Conservation (phyloP, 305 asterid species). For the Solanum hybrid region DNA sequence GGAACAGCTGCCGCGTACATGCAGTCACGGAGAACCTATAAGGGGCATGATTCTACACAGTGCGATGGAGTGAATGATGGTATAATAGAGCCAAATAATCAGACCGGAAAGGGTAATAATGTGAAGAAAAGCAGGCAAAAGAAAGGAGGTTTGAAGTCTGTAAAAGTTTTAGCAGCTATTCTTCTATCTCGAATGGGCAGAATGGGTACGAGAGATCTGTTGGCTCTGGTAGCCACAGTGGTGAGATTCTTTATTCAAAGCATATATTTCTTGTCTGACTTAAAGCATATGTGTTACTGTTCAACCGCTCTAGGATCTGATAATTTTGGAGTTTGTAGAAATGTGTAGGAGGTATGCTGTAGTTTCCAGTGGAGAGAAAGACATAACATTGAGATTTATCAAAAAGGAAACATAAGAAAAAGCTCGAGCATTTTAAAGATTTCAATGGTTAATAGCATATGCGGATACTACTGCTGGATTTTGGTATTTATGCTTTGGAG, state of each 20-base stretch:
- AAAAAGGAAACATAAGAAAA: neutral
- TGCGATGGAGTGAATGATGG: constrained; percentile 41
- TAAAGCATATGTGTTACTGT: neutral
- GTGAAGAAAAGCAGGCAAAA: constrained; percentile 68
- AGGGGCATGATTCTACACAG: constrained; percentile 28
- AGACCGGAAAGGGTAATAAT: constrained; percentile 34
- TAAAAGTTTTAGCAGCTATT: constrained; percentile 84
- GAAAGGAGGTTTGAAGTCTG: constrained; percentile 82
- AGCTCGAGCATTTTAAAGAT: neutral
- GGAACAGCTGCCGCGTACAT: constrained; percentile 86
- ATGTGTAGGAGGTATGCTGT: neutral
- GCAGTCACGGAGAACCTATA: constrained; percentile 50
- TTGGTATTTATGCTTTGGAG: neutral
- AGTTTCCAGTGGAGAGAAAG: neutral
- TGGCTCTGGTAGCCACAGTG: constrained; percentile 79
- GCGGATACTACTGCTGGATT: neutral
- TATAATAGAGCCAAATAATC: constrained; percentile 29
- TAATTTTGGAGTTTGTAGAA: neutral
- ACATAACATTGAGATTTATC: neutral
- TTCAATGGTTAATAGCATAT: neutral
- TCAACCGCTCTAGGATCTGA: neutral
- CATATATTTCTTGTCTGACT: neutral
- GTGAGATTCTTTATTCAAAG: constrained; percentile 39
- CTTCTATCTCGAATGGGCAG: constrained; percentile 81
- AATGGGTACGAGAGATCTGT: constrained; percentile 64